These are phyloP conservation scores for Cordyceps cateniannulata DNA, from an alignment of 2,329 filamentous ascomycete genomes.

Conservation along the genomic window DNA sequence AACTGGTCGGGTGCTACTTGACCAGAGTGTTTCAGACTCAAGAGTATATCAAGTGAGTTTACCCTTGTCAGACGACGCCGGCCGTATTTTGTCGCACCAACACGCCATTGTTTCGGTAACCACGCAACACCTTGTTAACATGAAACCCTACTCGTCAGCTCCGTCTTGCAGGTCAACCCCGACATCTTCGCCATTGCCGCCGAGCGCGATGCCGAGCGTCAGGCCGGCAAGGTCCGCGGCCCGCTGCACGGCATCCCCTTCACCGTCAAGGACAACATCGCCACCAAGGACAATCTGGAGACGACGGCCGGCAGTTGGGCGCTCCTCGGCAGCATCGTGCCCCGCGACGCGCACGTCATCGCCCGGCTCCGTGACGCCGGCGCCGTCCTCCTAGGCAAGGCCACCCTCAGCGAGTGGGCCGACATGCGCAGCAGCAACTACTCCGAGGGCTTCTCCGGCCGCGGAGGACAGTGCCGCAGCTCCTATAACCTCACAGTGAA, in stretches of 20 bases:
- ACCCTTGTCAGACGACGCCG: too few relatives aligned
- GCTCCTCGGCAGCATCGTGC: slow-evolving; percentile 58
- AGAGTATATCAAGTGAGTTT: slow-evolving; percentile 53
- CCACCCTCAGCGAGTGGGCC: slow-evolving; percentile 67
- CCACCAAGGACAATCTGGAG: slow-evolving; percentile 61
- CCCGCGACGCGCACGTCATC: slow-evolving; percentile 62
- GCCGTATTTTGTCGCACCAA: too few relatives aligned
- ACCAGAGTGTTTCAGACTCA: slow-evolving; percentile 55
- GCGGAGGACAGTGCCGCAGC: slow-evolving; percentile 57
- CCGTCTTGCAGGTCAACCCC: slow-evolving; percentile 61
- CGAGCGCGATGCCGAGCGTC: slow-evolving; percentile 53
- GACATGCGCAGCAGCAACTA: slow-evolving; percentile 63
- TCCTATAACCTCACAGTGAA: slow-evolving; percentile 64
- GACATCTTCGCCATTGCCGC: slow-evolving; percentile 58
- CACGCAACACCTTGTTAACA: background rate
- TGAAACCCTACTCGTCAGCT: slow-evolving; percentile 28
- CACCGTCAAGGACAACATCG: slow-evolving; percentile 68
- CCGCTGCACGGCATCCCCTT: slow-evolving; percentile 71
- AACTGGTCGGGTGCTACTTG: slow-evolving; percentile 58
- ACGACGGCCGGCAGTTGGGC: slow-evolving; percentile 67
- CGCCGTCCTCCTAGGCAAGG: slow-evolving; percentile 64
- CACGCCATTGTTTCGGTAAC: too few relatives aligned
- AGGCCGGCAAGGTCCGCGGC: slow-evolving; percentile 48
- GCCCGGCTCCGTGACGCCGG: slow-evolving; percentile 55
- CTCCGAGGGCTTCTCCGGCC: slow-evolving; percentile 59